A percentile compares a stretch with the other conserved stretches of the same genome.
phyloP scores from a whole-genome alignment of 352 stramenopile species.

The Pythium diclinum region DNA sequence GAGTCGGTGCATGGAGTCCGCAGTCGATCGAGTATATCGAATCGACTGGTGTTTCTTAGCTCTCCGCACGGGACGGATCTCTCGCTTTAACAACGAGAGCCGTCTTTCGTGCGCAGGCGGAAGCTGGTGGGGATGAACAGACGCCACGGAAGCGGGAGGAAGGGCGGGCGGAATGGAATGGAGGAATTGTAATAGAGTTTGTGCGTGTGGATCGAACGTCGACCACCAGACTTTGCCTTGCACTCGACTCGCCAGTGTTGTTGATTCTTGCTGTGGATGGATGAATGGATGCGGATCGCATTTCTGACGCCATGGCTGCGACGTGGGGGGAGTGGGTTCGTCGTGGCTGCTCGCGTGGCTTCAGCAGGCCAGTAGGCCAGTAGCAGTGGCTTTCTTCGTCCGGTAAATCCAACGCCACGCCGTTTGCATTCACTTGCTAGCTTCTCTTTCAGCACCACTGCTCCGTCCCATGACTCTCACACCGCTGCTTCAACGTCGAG shows the following conservation, averaged over 20 bases:
- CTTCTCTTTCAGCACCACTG: background rate
- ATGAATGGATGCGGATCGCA: background rate
- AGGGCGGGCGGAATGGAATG: background rate
- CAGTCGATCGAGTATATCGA: background rate
- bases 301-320: conserved; percentile 1
- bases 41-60: conserved; percentile 11
- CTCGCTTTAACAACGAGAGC: background rate
- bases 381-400: background rate
- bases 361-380: background rate
- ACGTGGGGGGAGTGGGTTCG: background rate
- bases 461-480: background rate
- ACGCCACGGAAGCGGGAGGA: background rate
- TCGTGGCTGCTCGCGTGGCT: background rate
- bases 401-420: conserved; percentile 1
- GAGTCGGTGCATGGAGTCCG: conserved; percentile 23
- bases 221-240: conserved; percentile 5
- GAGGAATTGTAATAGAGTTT: conserved; percentile 14
- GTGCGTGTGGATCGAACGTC: conserved; percentile 2
- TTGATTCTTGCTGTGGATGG: background rate
- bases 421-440: background rate
- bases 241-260: background rate
- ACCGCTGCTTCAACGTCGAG: background rate
- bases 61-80: conserved; percentile 3
- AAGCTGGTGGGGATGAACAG: conserved; percentile 14
- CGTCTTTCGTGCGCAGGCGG: conserved; percentile 11